Percentiles rank a stretch among this genome's conserved stretches.
Evolutionary conservation across 192 early-diverging fungal species (phyloP).

Genomic region (Coemansia asiatica): DNA sequence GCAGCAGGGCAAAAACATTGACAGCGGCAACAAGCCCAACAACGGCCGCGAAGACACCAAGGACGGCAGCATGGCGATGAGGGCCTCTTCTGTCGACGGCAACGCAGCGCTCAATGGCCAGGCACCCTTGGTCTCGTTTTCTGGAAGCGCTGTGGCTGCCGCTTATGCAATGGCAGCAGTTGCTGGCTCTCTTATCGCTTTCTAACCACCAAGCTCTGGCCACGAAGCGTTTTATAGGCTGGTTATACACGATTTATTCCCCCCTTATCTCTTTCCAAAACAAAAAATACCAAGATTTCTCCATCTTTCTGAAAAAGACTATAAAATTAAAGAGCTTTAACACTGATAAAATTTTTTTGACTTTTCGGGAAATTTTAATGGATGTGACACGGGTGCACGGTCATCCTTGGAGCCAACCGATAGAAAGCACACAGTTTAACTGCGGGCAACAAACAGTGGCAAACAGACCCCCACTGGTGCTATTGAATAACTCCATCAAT

Average conservation of each 20-base stretch:
- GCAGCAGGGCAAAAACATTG: neutral
- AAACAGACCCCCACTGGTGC: too few species aligned
- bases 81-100: conserved; percentile 2
- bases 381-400: too few species aligned
- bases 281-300: neutral
- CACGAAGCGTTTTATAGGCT: too few species aligned
- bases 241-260: too few species aligned
- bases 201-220: neutral
- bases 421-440: neutral
- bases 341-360: too few species aligned
- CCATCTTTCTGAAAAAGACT: too few species aligned
- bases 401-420: neutral
- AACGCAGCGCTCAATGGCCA: neutral
- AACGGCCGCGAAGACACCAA: conserved; percentile 9
- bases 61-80: conserved; percentile 19
- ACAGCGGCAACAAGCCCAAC: conserved; percentile 6
- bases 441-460: too few species aligned
- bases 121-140: neutral
- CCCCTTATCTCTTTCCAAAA: neutral
- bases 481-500: too few species aligned
- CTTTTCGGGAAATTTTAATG: too few species aligned
- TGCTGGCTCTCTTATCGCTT: conserved; percentile 14
- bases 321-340: too few species aligned
- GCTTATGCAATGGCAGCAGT: conserved; percentile 19
- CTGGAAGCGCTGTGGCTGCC: conserved; percentile 10